Evolutionary conservation across 2,329 filamentous ascomycete species (phyloP).

Genomic region (Beauveria asiatica): DNA sequence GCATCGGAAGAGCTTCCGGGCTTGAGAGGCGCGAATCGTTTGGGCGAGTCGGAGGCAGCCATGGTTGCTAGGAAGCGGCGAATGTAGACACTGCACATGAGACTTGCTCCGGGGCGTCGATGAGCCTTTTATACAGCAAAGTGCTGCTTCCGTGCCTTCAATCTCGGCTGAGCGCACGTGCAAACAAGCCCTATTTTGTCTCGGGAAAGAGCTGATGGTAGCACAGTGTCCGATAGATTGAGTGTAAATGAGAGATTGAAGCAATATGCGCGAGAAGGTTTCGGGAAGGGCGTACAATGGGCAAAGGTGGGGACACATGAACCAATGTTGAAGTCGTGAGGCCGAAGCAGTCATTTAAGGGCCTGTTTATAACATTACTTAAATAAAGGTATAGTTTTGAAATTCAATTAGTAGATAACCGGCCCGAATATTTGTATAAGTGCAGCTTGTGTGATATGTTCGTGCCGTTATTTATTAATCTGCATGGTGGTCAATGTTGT

Average conservation of each 20-base stretch:
- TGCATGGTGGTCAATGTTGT: too few species aligned
- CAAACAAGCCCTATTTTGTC: not conserved
- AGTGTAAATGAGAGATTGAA: too few species aligned
- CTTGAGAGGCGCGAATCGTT: conserved; percentile 50
- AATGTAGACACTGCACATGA: conserved; percentile 11
- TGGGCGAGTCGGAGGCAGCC: conserved; percentile 27
- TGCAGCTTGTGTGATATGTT: too few species aligned
- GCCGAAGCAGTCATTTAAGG: too few species aligned
- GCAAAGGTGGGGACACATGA: not conserved
- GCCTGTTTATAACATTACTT: too few species aligned
- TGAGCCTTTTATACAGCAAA: conserved; percentile 1
- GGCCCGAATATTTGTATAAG: too few species aligned
- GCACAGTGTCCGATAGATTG: not conserved
- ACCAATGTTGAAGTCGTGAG: too few species aligned
- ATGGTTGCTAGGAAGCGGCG: conserved; percentile 32
- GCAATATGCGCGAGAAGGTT: too few species aligned
- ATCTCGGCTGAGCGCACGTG: not conserved
- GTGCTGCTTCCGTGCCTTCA: not conserved
- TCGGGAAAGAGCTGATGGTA: not conserved
- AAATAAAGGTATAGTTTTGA: too few species aligned
- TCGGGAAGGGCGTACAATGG: not conserved
- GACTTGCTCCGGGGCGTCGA: not conserved
- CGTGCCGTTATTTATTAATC: too few species aligned
- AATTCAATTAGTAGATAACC: too few species aligned
- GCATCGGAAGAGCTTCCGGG: conserved; percentile 24